Base-by-base conservation (phyloP, 1,284 basidiomycete species). In the Apiotrichum gamsii region DNA sequence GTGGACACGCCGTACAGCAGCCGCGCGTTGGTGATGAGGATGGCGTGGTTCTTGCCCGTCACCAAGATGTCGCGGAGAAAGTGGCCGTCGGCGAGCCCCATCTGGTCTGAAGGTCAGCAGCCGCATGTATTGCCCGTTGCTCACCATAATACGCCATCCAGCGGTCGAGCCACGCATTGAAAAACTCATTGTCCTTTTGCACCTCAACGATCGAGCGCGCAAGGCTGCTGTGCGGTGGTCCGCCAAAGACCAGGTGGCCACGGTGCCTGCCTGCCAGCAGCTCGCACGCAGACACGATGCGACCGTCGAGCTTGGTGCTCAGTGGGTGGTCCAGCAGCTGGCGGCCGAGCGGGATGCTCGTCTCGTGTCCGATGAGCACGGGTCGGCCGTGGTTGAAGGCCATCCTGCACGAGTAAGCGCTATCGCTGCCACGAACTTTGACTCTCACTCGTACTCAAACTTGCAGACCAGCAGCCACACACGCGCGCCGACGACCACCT, bases 221-320 rank as follows among this genome's bases (percentile, higher is more conserved):
- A 14, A 47, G n/a, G 2, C 31, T 34, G 11, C 14, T 24, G 15
- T 25, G 20, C 11, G 45, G 24, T 19, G 39, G 19, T n/a, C 32
- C 38, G 19, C 15, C 24, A 25, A 40, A 47, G 8, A 31, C 18
- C 6, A 47, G 20, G 25, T 47, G 45, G 5, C 23, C 24, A 19
- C 38, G 23, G 62, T 60, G 50, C 44, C 68, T 51, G 8, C 55
- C 48, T 9, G 58, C 49, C 30, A 69, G 57, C 30, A 64, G 48
- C 48, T 70, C 68, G 52, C 64, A 85, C 2, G 87, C 89, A 4
- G 88, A 87, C 15, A 93, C 87, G 19, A 94, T 80, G 34, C 90
- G 83, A 80, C 86, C 87, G 63, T 94, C 90, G 57, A 89, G 87
- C 58, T 87, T 83, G 51, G 90, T 85, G 8, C 87, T 79, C n/a